Percentiles rank a stretch among this genome's conserved stretches.
Evolutionary conservation across 345 rosid genomes (phyloP).

Genomic region (Stellera chamaejasme): DNA sequence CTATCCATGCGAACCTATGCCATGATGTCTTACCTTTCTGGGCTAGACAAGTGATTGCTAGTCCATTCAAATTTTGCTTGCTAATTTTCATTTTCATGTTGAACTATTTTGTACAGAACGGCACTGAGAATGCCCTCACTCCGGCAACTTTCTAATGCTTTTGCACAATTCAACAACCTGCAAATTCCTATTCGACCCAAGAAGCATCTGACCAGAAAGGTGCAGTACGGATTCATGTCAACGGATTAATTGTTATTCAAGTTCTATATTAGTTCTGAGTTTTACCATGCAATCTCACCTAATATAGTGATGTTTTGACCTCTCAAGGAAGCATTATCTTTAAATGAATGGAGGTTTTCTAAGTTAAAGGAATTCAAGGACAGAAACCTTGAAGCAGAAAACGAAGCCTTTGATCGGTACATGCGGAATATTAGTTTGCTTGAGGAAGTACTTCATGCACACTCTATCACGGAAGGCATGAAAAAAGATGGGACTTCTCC

Average conservation of each 20-base stretch:
- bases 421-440: constrained; percentile 62
- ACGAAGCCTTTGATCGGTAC: constrained; percentile 79
- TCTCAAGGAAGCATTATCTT: constrained; percentile 63
- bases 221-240: constrained; percentile 12
- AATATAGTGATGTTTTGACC: constrained; percentile 16
- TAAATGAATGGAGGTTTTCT: constrained; percentile 91
- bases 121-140: constrained; percentile 60
- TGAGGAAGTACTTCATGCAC: constrained; percentile 60
- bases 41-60: not conserved
- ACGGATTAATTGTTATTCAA: not conserved
- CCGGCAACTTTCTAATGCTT: constrained; percentile 76
- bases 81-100: constrained; percentile 9
- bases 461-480: constrained; percentile 33
- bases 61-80: constrained; percentile 3
- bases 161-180: constrained; percentile 80
- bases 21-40: not conserved
- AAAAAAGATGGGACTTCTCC: constrained; percentile 18
- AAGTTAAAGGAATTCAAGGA: constrained; percentile 74
- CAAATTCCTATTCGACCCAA: constrained; percentile 57
- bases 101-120: constrained; percentile 39
- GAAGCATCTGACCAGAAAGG: constrained; percentile 86
- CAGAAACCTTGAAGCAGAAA: constrained; percentile 65
- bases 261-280: not conserved
- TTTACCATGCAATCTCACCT: constrained; percentile 3
- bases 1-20: too few species aligned